Evolutionary conservation across 164 flowering plant genomes (phyloP).

Genomic region (Vitis labrusca): DNA sequence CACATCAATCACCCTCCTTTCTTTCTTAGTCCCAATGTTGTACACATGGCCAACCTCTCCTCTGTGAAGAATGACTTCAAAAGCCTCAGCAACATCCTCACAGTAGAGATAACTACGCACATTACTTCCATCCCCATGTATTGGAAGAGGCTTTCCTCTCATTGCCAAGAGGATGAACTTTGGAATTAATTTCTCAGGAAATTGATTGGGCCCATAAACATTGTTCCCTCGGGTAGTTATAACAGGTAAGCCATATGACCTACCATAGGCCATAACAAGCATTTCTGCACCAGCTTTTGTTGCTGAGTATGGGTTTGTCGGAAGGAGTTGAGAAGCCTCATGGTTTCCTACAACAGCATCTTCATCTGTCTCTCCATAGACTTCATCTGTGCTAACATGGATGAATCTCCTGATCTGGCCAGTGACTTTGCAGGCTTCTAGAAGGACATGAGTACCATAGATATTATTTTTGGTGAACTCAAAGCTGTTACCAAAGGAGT

Average conservation of each 20-base stretch:
- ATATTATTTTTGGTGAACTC: slow-evolving; percentile 83
- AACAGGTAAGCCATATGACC: slow-evolving; percentile 74
- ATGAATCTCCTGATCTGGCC: slow-evolving; percentile 77
- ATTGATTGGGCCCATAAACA: slow-evolving; percentile 80
- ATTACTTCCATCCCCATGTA: slow-evolving; percentile 79
- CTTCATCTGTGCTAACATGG: slow-evolving; percentile 83
- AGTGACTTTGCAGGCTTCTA: slow-evolving; percentile 82
- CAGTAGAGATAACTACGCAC: slow-evolving; percentile 73
- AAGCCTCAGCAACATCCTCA: slow-evolving; percentile 86
- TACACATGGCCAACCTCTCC: slow-evolving; percentile 86
- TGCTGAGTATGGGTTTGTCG: slow-evolving; percentile 81
- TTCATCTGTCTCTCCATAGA: slow-evolving; percentile 81
- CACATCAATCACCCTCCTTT: slow-evolving; percentile 74
- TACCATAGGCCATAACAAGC: slow-evolving; percentile 86
- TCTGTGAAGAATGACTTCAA: slow-evolving; percentile 70
- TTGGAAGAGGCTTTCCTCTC: slow-evolving; percentile 64
- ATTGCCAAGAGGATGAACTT: slow-evolving; percentile 77
- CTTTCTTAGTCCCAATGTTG: slow-evolving; percentile 76
- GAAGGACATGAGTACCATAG: slow-evolving; percentile 78
- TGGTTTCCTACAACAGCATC: slow-evolving; percentile 80
- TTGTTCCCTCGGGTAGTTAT: slow-evolving; percentile 81
- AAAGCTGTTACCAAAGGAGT: slow-evolving; percentile 81
- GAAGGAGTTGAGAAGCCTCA: slow-evolving; percentile 79
- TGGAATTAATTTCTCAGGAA: slow-evolving; percentile 76
- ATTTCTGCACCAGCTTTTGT: slow-evolving; percentile 86